Base-by-base conservation (phyloP, 495 filamentous ascomycete genomes). In the Neurospora cerealis region DNA sequence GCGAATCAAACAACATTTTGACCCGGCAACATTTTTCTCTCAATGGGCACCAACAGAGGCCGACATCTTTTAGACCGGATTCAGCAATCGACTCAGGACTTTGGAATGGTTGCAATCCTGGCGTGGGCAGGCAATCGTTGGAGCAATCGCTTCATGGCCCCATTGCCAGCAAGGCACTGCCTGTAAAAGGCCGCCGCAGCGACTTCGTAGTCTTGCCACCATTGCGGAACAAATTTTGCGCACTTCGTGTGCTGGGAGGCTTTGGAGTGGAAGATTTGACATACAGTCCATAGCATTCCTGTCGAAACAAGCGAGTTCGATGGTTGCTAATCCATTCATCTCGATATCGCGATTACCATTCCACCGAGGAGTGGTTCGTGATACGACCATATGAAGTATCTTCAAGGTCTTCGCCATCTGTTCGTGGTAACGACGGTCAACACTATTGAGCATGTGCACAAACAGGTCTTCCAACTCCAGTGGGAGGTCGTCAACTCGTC, bases 381-480 rank as follows among this genome's bases (percentile, higher is more conserved):
- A n/a, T n/a, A n/a, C n/a, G n/a, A n/a, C n/a, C n/a, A n/a, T n/a
- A n/a, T n/a, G n/a, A n/a, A 60, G 0, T 60, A 60, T 8, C 11
- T 60, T 69, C 21, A 79, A 32, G 1, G 76, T 24, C 32, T 40
- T 39, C 2, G 77, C 70, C 21, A n/a, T 48, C 38, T 76, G 44
- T n/a, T 71, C 41, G 0, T 48, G 40, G 34, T 79, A 39, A 0
- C 73, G 76, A 28, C 21, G 40, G 1, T 73, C 38, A 0, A 79
- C 54, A 28, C 69, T 74, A 4, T 15, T 28, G 1, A 80, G 66
- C 75, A 81, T 81, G 41, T 79, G 79, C 15, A 60, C 21, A 71
- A 80, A 81, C 17, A 81, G 69, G 24, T 75, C 69, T 42, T 79
- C 77, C 2, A 81, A 72, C 39, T 81, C 79, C 0, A 76, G 71